Conservation (phyloP, 441 rosid genomes). For the Kokia cookei region DNA sequence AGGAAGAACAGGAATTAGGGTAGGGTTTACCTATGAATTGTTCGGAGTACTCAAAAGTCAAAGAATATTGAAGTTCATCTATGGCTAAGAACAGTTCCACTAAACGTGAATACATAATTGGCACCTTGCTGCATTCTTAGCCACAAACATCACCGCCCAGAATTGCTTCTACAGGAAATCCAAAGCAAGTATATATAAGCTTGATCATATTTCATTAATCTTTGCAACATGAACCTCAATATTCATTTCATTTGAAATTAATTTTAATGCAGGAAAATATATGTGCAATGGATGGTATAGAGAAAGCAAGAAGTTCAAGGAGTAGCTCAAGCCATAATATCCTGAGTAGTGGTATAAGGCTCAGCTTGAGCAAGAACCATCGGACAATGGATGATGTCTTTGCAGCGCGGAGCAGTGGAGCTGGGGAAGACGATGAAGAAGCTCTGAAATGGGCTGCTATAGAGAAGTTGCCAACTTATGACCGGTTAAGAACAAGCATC, state of each 20-base stretch:
- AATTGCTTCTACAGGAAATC: background rate
- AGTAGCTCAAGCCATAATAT: background rate
- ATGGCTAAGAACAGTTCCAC: background rate
- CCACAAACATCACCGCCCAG: background rate
- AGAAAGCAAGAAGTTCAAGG: constrained; percentile 1
- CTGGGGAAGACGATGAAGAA: constrained; percentile 39
- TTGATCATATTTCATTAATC: background rate
- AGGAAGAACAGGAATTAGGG: no score
- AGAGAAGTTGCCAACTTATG: constrained; percentile 73
- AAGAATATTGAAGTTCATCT: background rate
- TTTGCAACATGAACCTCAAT: background rate
- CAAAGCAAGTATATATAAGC: background rate
- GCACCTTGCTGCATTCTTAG: background rate
- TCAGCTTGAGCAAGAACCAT: constrained; percentile 46
- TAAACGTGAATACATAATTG: background rate
- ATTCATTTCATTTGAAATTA: background rate
- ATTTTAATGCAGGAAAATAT: background rate
- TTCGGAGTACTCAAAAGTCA: background rate
- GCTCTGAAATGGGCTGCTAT: constrained; percentile 89
- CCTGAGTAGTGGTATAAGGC: constrained; percentile 28
- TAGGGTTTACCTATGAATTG: no score
- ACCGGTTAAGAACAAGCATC: constrained; percentile 58
- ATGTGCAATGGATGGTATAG: constrained; percentile 4
- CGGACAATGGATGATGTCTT: constrained; percentile 56
- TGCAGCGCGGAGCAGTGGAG: constrained; percentile 34